Base-by-base conservation (phyloP, 306 rosid species). In the Carpinus viminea region DNA sequence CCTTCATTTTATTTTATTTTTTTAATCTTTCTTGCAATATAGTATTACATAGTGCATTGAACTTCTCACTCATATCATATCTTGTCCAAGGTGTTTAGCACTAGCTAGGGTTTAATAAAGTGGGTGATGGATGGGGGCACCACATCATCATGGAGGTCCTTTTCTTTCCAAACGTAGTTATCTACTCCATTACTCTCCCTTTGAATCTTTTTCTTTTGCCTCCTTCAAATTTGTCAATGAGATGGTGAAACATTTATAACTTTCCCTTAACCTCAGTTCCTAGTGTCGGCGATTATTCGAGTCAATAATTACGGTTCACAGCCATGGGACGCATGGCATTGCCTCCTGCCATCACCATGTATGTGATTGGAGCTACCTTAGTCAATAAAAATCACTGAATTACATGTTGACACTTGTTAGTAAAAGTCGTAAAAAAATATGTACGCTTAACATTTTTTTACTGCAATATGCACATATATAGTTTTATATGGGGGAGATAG, bases 151-250 rank as follows among this genome's bases (percentile, higher is more conserved):
- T 21, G 65, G 60, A 59, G 59, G 70, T 60, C 80, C 71, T 72
- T 76, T 81, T 85, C 84, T 50, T 78, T 54, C 83, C 78, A 80
- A 80, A 79, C 78, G 36, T 64, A n/a, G 57, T 51, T n/a, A 26
- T 76, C 84, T 75, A 48, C 59, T 43, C 46, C 51, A 47, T n/a
- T 28, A 48, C 4, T 11, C 48, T 64, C 34, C 43, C 68, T 73
- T 38, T 66, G 12, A 36, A 8, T 38, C 16, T 41, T 36, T 73
- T 73, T 73, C 74, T 51, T 72, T 11, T 59, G 64, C 76, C 76
- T 12, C 65, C 20, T 24, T n/a, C 77, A 48, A 36, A 56, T 60
- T 79, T 51, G 72, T 72, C 77, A 79, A 79, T 72, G 77, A 48
- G 13, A 70, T 12, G 26, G 36, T 46, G 17, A 64, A 36, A 64